phyloP scores from a whole-genome alignment of 1,139 yeast species.

The Geotrichum reessii region DNA sequence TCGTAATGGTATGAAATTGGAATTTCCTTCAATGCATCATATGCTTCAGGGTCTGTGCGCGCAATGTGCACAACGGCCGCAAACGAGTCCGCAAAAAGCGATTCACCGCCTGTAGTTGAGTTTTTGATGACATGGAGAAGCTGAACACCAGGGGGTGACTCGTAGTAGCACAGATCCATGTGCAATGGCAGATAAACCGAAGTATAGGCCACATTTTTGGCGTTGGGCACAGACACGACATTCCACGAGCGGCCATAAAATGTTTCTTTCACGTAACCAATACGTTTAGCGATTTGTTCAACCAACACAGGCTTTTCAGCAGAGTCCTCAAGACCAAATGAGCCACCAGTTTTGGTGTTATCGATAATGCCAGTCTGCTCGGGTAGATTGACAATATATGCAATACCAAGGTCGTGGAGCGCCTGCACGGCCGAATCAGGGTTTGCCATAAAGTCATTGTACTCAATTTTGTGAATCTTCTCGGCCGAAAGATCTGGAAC shows the following conservation, averaged over 20 bases:
- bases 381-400: constrained; percentile 53
- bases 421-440: constrained; percentile 42
- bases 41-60: constrained; percentile 56
- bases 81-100: constrained; percentile 69
- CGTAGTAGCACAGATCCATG: constrained; percentile 74
- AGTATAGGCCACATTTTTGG: constrained; percentile 74
- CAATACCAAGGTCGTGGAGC: constrained; percentile 55
- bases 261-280: constrained; percentile 68
- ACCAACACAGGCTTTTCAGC: constrained; percentile 34
- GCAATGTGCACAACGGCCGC: constrained; percentile 56
- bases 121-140: constrained; percentile 62
- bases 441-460: constrained; percentile 42
- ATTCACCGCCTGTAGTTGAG: constrained; percentile 63
- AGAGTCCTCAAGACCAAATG: constrained; percentile 21
- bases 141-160: constrained; percentile 81
- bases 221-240: constrained; percentile 54
- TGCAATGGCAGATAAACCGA: constrained; percentile 64
- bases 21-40: constrained; percentile 53
- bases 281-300: constrained; percentile 48
- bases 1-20: constrained; percentile 70
- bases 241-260: constrained; percentile 73
- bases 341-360: constrained; percentile 17
- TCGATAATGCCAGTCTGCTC: constrained; percentile 30
- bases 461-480: constrained; percentile 36
- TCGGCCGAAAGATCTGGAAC: constrained; percentile 23